Percentiles rank a stretch among this genome's conserved stretches.
Conservation (phyloP, 2,329 filamentous ascomycete genomes). For the Xylaria arbuscula region DNA sequence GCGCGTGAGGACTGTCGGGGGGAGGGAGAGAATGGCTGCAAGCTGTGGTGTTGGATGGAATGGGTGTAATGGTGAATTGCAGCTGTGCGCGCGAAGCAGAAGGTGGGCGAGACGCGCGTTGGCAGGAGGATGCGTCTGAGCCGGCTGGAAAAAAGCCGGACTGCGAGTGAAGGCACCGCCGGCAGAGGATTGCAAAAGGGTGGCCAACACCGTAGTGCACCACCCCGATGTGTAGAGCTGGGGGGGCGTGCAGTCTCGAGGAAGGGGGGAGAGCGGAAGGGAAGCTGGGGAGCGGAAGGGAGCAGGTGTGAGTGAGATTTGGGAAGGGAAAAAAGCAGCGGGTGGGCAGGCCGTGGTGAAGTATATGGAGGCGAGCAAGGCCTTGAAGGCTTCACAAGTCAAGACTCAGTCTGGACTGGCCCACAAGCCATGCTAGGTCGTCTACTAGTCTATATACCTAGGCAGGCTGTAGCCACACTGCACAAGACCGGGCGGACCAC, state of each 20-base stretch:
- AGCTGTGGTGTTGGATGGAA: constrained; percentile 20
- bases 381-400: constrained; percentile 43
- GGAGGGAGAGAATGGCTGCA: neutral
- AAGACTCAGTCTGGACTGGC: constrained; percentile 34
- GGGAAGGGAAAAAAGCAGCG: constrained; percentile 35
- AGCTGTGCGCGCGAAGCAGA: constrained; percentile 24
- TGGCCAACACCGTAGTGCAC: constrained; percentile 48
- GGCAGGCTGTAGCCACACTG: constrained; percentile 20
- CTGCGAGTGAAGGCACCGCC: constrained; percentile 7
- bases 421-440: constrained; percentile 19
- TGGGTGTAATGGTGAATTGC: constrained; percentile 22
- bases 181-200: constrained; percentile 37
- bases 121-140: constrained; percentile 20
- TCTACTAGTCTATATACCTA: neutral
- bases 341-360: constrained; percentile 48
- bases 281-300: constrained; percentile 39
- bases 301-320: constrained; percentile 44
- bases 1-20: constrained; percentile 35
- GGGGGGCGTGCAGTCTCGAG: constrained; percentile 35
- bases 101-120: constrained; percentile 28
- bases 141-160: constrained; percentile 26
- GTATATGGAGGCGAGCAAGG: constrained; percentile 48
- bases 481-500: neutral
- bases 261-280: constrained; percentile 49
- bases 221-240: constrained; percentile 45